These are phyloP conservation scores for Thermochaetoides dissita DNA, from an alignment of 2,329 filamentous ascomycete genomes.

Conservation along the genomic window DNA sequence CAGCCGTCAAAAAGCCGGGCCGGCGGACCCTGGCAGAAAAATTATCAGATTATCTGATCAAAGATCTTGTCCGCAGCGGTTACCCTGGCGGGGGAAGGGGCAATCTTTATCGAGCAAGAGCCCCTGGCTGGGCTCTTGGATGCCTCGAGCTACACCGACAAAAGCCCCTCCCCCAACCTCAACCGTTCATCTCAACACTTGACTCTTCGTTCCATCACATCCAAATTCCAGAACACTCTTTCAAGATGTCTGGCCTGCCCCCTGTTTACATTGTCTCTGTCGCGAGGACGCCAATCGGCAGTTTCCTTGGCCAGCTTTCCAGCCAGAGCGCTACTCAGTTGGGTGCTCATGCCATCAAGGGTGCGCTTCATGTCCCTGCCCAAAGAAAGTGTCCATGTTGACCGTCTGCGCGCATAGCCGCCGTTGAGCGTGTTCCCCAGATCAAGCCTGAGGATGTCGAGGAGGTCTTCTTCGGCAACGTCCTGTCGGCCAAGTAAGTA, in stretches of 20 bases:
- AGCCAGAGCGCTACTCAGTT: conserved; percentile 76
- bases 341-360: conserved; percentile 83
- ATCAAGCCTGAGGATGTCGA: conserved; percentile 83
- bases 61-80: too few relatives aligned
- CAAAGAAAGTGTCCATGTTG: too few relatives aligned
- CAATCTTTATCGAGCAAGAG: too few relatives aligned
- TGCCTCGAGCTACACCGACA: conserved; percentile 8
- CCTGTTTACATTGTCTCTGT: conserved; percentile 93
- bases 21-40: too few relatives aligned
- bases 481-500: conserved; percentile 80
- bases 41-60: too few relatives aligned
- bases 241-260: conserved; percentile 59
- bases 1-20: too few relatives aligned
- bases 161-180: conserved; percentile 4
- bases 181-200: conserved; percentile 1
- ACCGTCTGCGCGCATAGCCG: conserved; percentile 31
- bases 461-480: conserved; percentile 97
- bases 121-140: too few relatives aligned
- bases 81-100: too few relatives aligned
- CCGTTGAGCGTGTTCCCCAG: conserved; percentile 70
- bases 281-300: conserved; percentile 80
- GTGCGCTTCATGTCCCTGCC: conserved; percentile 30
- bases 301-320: conserved; percentile 86
- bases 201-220: background rate
- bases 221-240: conserved; percentile 1